Evolutionary conservation across 2,329 filamentous ascomycete species (phyloP).

Genomic region (Didymella arachidicola): DNA sequence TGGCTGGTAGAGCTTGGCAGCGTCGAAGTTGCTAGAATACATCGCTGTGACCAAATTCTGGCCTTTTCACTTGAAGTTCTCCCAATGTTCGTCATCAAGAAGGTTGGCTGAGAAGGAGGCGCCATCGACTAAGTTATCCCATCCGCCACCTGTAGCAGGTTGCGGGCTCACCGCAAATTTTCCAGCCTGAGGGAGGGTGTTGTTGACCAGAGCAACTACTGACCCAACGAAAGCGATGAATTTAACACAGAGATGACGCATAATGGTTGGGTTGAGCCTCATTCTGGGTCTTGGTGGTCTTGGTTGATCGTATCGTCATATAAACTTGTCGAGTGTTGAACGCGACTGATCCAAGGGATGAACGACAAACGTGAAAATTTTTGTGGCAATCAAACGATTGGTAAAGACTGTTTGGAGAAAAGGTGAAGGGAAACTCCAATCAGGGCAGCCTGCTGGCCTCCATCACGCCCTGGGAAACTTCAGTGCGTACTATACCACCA

Average conservation of each 20-base stretch:
- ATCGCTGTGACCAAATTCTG: not conserved
- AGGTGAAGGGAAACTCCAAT: not conserved
- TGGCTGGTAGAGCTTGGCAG: not conserved
- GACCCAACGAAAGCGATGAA: not conserved
- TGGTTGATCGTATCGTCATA: too few species aligned
- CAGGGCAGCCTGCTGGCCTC: too few species aligned
- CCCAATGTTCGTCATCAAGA: not conserved
- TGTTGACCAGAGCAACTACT: not conserved
- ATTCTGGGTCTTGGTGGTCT: not conserved
- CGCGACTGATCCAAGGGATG: not conserved
- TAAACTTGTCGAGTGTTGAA: not conserved
- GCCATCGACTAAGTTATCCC: not conserved
- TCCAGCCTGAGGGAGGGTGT: not conserved
- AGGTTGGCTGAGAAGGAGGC: not conserved
- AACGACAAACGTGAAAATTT: not conserved
- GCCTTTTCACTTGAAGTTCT: not conserved
- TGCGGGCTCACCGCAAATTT: not conserved
- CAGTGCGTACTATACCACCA: not conserved
- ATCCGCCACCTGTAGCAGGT: not conserved
- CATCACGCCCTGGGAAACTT: not conserved
- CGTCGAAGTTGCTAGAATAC: not conserved
- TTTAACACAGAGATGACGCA: not conserved
- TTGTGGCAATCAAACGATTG: not conserved
- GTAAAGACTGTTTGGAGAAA: not conserved
- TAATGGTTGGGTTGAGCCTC: not conserved